phyloP scores from a whole-genome alignment of 169 alveolate species.

The Cryptosporidium muris region DNA sequence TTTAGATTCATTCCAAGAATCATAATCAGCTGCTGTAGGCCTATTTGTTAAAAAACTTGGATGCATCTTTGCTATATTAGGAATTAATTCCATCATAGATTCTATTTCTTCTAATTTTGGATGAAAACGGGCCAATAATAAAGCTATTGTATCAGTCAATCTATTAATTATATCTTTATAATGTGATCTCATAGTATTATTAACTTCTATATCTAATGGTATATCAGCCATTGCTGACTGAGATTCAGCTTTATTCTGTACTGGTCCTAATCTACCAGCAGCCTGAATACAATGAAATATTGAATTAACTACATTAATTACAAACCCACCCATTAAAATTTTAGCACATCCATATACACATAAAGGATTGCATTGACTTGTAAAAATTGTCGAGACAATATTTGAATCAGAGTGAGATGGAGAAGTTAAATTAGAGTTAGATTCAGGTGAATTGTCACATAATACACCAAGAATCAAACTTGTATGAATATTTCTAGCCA shows the following conservation, averaged over 20 bases:
- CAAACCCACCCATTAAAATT: constrained; percentile 27
- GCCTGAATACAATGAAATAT: constrained; percentile 61
- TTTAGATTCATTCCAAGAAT: constrained; percentile 46
- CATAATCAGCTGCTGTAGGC: constrained; percentile 69
- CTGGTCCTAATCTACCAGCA: constrained; percentile 40
- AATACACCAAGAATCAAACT: constrained; percentile 49
- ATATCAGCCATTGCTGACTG: constrained; percentile 50
- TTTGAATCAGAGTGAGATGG: constrained; percentile 21
- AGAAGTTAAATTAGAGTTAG: background rate
- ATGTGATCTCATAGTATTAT: constrained; percentile 35
- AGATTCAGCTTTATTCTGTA: constrained; percentile 45
- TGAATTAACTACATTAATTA: constrained; percentile 49
- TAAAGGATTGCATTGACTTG: constrained; percentile 66
- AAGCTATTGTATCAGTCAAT: constrained; percentile 38
- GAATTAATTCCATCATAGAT: constrained; percentile 57
- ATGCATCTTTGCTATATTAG: constrained; percentile 63
- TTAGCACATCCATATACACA: constrained; percentile 60
- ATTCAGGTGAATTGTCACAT: constrained; percentile 41
- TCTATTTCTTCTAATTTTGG: constrained; percentile 63
- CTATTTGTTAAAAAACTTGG: constrained; percentile 59
- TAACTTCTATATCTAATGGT: constrained; percentile 23
- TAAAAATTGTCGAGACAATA: background rate
- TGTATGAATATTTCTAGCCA: constrained; percentile 64
- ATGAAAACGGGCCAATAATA: constrained; percentile 30
- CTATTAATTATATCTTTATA: constrained; percentile 41